These are phyloP conservation scores for Geotrichum phurueaensis DNA, from an alignment of 1,139 yeast genomes.

Conservation along the genomic window DNA sequence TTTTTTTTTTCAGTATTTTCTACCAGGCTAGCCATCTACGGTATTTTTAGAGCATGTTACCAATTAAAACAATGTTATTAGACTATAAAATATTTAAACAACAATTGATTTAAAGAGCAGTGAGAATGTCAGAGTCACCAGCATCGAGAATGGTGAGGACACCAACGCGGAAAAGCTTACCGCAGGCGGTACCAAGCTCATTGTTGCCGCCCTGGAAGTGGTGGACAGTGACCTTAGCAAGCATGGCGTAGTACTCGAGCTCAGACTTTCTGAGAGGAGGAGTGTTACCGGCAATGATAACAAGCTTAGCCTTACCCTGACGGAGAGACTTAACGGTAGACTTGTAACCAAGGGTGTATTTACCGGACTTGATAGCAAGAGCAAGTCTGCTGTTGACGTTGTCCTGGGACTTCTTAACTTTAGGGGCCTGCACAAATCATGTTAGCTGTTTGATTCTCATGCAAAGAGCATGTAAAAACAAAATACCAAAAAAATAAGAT, in stretches of 20 bases:
- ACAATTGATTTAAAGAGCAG: constrained; percentile 33
- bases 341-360: constrained; percentile 99
- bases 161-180: constrained; percentile 99
- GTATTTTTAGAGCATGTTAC: background rate
- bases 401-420: constrained; percentile 79
- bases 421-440: constrained; percentile 70
- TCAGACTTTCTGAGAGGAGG: constrained; percentile 99
- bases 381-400: constrained; percentile 98
- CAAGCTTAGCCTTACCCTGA: constrained; percentile 91
- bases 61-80: background rate
- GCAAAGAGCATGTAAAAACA: background rate
- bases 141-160: constrained; percentile 93
- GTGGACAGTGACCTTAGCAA: constrained; percentile 92
- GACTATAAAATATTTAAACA: background rate
- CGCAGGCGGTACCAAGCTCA: constrained; percentile 99
- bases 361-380: constrained; percentile 98
- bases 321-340: constrained; percentile 97
- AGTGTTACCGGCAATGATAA: constrained; percentile 98
- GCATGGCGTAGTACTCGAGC: constrained; percentile 99
- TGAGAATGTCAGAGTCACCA: constrained; percentile 99
- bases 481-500: background rate
- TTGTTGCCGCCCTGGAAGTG: constrained; percentile 99
- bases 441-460: constrained; percentile 8
- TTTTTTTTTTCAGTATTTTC: background rate
- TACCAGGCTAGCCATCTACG: background rate